Conservation (phyloP, 257 asterid genomes). For the Salvia splendens region DNA sequence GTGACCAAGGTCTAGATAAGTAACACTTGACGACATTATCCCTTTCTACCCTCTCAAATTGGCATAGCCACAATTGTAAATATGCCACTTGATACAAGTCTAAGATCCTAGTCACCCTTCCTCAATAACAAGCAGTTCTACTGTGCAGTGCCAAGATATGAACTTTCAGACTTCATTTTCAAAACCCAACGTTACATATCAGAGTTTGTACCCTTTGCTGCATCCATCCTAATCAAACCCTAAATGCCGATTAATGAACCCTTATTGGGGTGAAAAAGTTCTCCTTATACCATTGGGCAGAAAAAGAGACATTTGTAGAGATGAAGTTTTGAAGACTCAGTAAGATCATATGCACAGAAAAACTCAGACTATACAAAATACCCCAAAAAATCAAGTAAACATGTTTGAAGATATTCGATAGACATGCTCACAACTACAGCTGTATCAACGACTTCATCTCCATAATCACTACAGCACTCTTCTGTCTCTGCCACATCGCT, state of each 20-base stretch:
- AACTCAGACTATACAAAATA: not conserved
- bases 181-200: not conserved
- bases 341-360: not conserved
- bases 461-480: slow-evolving; percentile 43
- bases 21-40: not conserved
- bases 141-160: slow-evolving; percentile 3
- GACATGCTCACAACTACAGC: slow-evolving; percentile 52
- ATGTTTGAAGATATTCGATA: not conserved
- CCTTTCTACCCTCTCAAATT: not conserved
- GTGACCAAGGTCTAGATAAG: slow-evolving; percentile 16
- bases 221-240: too few species aligned
- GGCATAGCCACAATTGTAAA: not conserved
- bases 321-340: not conserved
- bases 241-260: too few species aligned
- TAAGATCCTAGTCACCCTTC: not conserved
- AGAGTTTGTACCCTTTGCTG: not conserved
- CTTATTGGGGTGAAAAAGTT: not conserved
- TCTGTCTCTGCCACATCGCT: slow-evolving; percentile 40
- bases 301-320: not conserved
- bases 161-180: not conserved
- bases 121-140: not conserved
- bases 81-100: not conserved
- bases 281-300: not conserved
- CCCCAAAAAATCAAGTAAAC: not conserved
- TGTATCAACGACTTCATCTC: slow-evolving; percentile 47